Evolutionary conservation across 2,329 filamentous ascomycete species (phyloP).

Genomic region (Diplodia corticola): DNA sequence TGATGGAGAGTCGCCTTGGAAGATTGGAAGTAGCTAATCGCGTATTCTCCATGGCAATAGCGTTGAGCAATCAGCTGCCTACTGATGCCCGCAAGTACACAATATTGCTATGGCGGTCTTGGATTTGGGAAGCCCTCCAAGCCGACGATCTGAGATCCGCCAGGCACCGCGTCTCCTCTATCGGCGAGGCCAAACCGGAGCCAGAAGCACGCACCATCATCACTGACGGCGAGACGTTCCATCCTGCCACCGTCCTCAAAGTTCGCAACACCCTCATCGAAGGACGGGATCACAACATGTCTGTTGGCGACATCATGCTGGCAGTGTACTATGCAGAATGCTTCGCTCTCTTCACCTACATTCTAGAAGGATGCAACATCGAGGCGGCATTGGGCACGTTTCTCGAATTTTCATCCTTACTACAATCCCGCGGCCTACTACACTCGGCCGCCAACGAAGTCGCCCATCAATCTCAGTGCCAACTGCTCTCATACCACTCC

Average conservation of each 20-base stretch:
- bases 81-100: slow-evolving; percentile 38
- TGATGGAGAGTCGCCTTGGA: slow-evolving; percentile 64
- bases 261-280: slow-evolving; percentile 48
- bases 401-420: slow-evolving; percentile 28
- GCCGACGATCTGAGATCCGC: slow-evolving; percentile 38
- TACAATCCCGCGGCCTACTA: slow-evolving; percentile 30
- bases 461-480: slow-evolving; percentile 67
- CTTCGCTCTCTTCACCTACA: slow-evolving; percentile 66
- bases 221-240: neutral
- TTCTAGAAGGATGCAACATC: slow-evolving; percentile 48
- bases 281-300: slow-evolving; percentile 58
- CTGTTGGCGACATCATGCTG: slow-evolving; percentile 39
- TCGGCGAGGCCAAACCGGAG: slow-evolving; percentile 27
- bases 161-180: slow-evolving; percentile 37
- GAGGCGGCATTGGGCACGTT: slow-evolving; percentile 43
- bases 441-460: slow-evolving; percentile 55
- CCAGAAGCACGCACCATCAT: neutral
- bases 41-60: slow-evolving; percentile 68
- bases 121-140: slow-evolving; percentile 67
- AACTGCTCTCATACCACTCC: slow-evolving; percentile 67
- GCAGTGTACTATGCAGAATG: slow-evolving; percentile 62
- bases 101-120: slow-evolving; percentile 59
- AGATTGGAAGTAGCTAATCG: slow-evolving; percentile 61
- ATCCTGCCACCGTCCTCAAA: slow-evolving; percentile 27
- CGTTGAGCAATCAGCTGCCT: slow-evolving; percentile 51